These are phyloP conservation scores for Adenanthera pavonina DNA, from an alignment of 306 rosid genomes.

Conservation along the genomic window DNA sequence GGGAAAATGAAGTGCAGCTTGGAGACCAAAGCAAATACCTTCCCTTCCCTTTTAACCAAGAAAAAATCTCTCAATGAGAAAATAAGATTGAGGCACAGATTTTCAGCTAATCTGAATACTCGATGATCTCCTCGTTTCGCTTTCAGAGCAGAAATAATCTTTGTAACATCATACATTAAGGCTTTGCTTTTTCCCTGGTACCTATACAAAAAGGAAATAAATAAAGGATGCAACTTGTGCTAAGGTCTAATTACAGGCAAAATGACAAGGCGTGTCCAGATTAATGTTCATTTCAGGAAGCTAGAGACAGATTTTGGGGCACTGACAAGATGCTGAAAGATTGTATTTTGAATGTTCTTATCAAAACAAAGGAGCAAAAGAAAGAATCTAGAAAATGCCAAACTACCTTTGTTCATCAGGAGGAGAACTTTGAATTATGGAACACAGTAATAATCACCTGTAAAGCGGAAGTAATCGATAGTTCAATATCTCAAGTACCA, in stretches of 20 bases:
- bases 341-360: neutral
- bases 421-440: constrained; percentile 11
- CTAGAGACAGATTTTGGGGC: constrained; percentile 23
- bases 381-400: constrained; percentile 12
- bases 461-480: constrained; percentile 95
- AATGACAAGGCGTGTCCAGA: constrained; percentile 6
- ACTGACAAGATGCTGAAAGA: constrained; percentile 22
- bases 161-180: constrained; percentile 97
- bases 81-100: constrained; percentile 93
- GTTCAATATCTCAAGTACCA: constrained; percentile 97
- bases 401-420: neutral
- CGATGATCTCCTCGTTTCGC: constrained; percentile 95
- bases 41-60: constrained; percentile 93
- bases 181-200: constrained; percentile 94
- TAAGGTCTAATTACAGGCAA: constrained; percentile 18
- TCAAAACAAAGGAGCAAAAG: neutral
- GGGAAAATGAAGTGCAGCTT: constrained; percentile 33
- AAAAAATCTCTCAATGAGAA: constrained; percentile 93
- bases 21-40: constrained; percentile 62
- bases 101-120: constrained; percentile 94
- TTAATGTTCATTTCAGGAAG: constrained; percentile 27
- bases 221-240: constrained; percentile 32
- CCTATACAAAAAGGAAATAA: constrained; percentile 54
- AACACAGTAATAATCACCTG: constrained; percentile 62
- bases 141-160: constrained; percentile 85